A percentile compares a stretch with the other conserved stretches of the same genome.
phyloP scores from a whole-genome alignment of 768 basidiomycete genomes.

The Hemileccinum rubropunctum region DNA sequence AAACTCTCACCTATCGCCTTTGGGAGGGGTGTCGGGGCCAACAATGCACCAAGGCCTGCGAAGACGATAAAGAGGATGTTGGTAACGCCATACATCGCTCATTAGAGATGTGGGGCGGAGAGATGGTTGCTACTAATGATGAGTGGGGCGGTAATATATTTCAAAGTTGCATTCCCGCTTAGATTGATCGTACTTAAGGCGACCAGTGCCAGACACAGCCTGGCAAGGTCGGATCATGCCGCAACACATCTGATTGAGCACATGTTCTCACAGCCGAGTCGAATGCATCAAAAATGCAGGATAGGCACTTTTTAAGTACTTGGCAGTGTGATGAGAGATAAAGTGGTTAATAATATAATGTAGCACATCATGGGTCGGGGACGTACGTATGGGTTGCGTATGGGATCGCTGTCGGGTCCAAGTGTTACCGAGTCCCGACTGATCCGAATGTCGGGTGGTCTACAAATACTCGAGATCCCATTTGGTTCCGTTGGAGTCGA shows the following conservation, averaged over 20 bases:
- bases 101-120: background rate
- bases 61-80: conserved; percentile 27
- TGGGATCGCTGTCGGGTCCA: background rate
- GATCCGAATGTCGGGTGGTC: background rate
- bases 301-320: background rate
- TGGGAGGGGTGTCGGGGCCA: conserved; percentile 44
- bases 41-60: conserved; percentile 39
- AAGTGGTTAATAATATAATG: background rate
- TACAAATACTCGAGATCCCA: background rate
- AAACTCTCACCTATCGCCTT: conserved; percentile 51
- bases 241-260: background rate
- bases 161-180: background rate
- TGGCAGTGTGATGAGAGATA: background rate
- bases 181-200: background rate
- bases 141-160: background rate
- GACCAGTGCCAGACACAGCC: background rate
- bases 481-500: background rate
- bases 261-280: background rate
- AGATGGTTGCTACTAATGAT: background rate
- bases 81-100: conserved; percentile 5
- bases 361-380: background rate
- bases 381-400: no score
- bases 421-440: background rate
- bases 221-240: background rate
- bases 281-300: background rate